Base-by-base conservation (phyloP, 306 rosid species). In the Dicorynia guianensis region DNA sequence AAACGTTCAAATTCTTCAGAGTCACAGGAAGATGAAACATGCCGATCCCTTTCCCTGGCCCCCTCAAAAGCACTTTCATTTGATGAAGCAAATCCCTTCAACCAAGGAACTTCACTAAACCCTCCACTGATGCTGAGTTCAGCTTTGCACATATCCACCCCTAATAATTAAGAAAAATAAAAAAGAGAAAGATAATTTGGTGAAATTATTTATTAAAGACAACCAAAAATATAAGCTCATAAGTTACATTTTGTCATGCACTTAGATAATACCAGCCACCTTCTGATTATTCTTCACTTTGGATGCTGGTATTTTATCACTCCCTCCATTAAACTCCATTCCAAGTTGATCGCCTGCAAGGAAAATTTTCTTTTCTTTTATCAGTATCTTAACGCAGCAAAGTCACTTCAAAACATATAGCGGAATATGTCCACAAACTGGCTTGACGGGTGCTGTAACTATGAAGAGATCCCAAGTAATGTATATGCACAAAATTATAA, bases 221-320 rank as follows among this genome's bases (percentile, higher is more conserved):
- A 11, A 25, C 33, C 8, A 25, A 43, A 13, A 52, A 20, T 35
- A 36, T 61, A 49, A 74, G 48, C 50, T 64, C 65, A 63, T 82
- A 72, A 77, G 47, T 77, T 53, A 19, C 63, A 58, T 25, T 79
- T 60, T 55, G 71, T 71, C 72, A 75, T 76, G 88, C 76, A 71
- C 78, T 80, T 46, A 89, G 82, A 82, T 76, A 85, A 84, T 90
- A 93, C 93, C 93, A 82, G 88, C 85, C 87, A 95, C 98, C 97
- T 92, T 90, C 91, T 67, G 85, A 81, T 70, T 85, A 72, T 86
- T 87, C 86, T 78, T 90, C 83, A 72, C 79, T 76, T 60, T 78
- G 12, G 77, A 71, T 36, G 84, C 56, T 25, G 5, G 65, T 18
- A 80, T 71, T 82, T 66, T 77, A 49, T 83, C 81, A 36, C 79